Conservation (phyloP, 169 alveolate species). For the Plasmodium ovale region DNA sequence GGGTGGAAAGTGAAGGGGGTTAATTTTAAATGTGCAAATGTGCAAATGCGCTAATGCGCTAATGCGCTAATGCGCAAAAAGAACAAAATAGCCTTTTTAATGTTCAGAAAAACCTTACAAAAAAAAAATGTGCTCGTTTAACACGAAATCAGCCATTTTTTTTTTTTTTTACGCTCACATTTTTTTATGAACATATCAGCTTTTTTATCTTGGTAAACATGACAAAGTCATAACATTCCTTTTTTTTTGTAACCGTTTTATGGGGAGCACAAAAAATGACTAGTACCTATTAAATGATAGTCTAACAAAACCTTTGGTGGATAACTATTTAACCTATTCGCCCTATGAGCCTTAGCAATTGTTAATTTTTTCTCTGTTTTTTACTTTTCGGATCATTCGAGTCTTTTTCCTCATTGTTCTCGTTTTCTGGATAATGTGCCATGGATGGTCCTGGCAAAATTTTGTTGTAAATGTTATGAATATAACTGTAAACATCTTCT, state of each 20-base stretch:
- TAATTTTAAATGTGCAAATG: neutral
- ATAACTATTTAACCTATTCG: too few relatives aligned
- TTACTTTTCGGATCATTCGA: conserved; percentile 15
- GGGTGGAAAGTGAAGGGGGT: neutral
- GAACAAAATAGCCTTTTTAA: conserved; percentile 19
- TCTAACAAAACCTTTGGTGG: neutral
- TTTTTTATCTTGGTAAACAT: too few relatives aligned
- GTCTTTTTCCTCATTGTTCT: neutral
- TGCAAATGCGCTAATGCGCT: too few relatives aligned
- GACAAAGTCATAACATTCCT: neutral
- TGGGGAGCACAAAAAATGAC: neutral
- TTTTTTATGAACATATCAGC: too few relatives aligned
- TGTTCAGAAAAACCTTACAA: neutral
- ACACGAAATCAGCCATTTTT: conserved; percentile 5
- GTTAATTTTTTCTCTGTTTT: conserved; percentile 41
- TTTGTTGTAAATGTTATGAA: conserved; percentile 54
- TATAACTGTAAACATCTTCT: conserved; percentile 59
- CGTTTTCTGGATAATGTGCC: conserved; percentile 45
- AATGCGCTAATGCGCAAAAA: conserved; percentile 5
- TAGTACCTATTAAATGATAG: neutral
- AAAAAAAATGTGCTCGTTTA: neutral
- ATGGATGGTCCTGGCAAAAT: conserved; percentile 66
- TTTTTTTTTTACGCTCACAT: conserved; percentile 5
- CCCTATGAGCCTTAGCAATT: too few relatives aligned
- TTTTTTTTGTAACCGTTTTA: conserved; percentile 10